Evolutionary conservation across 345 rosid genomes (phyloP).

Genomic region (Psidium friedrichsthalianum): DNA sequence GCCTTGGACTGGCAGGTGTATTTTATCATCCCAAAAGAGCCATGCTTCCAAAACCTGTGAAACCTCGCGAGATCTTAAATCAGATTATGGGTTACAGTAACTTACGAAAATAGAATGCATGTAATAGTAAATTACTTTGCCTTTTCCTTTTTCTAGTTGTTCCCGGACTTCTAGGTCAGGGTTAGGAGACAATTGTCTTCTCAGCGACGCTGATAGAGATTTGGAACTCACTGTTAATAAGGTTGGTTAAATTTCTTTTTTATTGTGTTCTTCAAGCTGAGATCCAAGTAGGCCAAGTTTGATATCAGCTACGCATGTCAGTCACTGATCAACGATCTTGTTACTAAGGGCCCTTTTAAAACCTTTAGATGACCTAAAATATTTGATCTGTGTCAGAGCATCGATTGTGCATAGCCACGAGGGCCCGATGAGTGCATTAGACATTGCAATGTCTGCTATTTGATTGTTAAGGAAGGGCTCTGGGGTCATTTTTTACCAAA

Average conservation of each 20-base stretch:
- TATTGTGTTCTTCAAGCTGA: too few species aligned
- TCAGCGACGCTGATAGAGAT: too few species aligned
- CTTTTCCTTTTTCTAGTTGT: not conserved
- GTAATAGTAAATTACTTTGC: not conserved
- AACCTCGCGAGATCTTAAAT: not conserved
- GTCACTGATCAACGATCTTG: not conserved
- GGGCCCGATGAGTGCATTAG: not conserved
- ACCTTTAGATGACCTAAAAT: not conserved
- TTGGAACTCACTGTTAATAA: too few species aligned
- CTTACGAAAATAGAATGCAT: not conserved
- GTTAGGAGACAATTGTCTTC: too few species aligned
- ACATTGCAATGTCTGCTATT: not conserved
- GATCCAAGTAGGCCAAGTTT: not conserved
- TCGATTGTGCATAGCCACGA: not conserved
- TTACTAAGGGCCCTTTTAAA: not conserved
- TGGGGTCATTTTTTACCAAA: not conserved
- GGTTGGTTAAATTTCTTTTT: too few species aligned
- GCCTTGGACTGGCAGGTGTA: not conserved
- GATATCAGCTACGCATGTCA: not conserved
- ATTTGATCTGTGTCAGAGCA: not conserved
- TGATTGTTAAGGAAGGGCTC: not conserved
- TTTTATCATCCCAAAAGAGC: not conserved
- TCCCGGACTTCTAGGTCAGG: too few species aligned
- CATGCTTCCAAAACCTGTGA: not conserved
- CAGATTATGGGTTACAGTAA: not conserved